Conservation (phyloP, 495 filamentous ascomycete genomes). For the Tuber calosporum region DNA sequence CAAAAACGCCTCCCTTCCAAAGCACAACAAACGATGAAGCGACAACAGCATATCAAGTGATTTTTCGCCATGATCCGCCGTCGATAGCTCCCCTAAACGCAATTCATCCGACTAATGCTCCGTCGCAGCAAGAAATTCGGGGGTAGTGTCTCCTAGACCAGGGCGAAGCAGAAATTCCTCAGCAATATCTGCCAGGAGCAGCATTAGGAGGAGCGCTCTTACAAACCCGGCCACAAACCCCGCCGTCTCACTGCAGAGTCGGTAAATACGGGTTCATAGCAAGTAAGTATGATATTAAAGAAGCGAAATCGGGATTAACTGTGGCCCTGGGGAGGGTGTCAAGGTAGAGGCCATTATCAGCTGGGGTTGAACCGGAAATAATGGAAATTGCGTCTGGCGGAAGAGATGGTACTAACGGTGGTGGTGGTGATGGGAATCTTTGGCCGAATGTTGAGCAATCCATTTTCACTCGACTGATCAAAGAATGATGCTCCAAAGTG, state of each 20-base stretch:
- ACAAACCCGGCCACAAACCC: conserved; percentile 32
- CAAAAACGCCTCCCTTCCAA: conserved; percentile 34
- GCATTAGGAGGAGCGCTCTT: conserved; percentile 32
- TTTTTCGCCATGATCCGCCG: conserved; percentile 1
- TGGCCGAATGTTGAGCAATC: conserved; percentile 26
- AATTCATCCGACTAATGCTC: conserved; percentile 6
- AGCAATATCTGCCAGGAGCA: conserved; percentile 35
- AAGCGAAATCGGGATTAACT: conserved; percentile 32
- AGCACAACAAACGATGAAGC: conserved; percentile 34
- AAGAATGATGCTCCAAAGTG: too few relatives aligned
- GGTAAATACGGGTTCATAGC: conserved; percentile 37
- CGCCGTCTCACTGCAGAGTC: conserved; percentile 39
- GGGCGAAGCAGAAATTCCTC: conserved; percentile 23
- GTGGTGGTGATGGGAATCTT: conserved; percentile 19
- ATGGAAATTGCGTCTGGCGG: conserved; percentile 15
- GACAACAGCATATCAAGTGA: conserved; percentile 29
- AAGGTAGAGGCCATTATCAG: conserved; percentile 26
- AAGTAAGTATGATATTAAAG: conserved; percentile 25
- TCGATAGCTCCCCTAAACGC: conserved; percentile 2
- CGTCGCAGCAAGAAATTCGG: conserved; percentile 11
- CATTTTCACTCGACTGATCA: conserved; percentile 14
- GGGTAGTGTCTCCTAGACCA: background rate
- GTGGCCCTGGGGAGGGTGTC: conserved; percentile 36
- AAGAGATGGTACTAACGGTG: conserved; percentile 25
- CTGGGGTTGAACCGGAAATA: conserved; percentile 9